Evolutionary conservation across 106 monocot genomes (phyloP).

Genomic region (Allium fistulosum): DNA sequence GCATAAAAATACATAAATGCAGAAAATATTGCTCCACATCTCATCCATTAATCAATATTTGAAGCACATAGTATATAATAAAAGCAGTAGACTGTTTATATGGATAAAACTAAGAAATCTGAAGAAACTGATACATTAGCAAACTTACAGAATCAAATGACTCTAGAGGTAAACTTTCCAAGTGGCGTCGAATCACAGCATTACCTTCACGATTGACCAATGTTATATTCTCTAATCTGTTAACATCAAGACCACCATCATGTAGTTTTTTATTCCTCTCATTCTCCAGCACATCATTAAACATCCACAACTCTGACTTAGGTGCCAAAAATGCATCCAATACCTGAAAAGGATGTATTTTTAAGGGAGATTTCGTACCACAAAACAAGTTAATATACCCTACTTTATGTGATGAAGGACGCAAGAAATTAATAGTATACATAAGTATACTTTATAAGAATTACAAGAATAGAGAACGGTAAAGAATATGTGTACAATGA

Average conservation of each 20-base stretch:
- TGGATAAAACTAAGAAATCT: neutral
- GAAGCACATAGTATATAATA: no score
- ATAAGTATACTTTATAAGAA: no score
- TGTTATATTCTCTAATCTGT: conserved; percentile 39
- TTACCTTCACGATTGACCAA: conserved; percentile 60
- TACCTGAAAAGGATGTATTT: conserved; percentile 30
- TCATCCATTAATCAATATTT: no score
- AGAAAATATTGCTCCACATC: no score
- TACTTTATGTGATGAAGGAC: no score
- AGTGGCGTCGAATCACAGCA: conserved; percentile 55
- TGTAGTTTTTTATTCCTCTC: conserved; percentile 50
- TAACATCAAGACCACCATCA: conserved; percentile 50
- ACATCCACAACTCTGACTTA: conserved; percentile 63
- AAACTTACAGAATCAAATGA: conserved; percentile 60
- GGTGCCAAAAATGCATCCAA: conserved; percentile 66
- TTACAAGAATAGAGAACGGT: no score
- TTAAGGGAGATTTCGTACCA: neutral
- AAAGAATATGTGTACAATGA: no score
- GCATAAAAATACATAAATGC: neutral
- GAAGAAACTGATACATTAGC: neutral
- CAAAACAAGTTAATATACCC: neutral
- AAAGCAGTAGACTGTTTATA: no score
- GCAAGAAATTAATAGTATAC: no score
- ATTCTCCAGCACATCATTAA: conserved; percentile 65
- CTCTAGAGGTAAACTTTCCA: conserved; percentile 62